These are phyloP conservation scores for Aspergillus hancockii DNA, from an alignment of 495 filamentous ascomycete species.

Conservation along the genomic window DNA sequence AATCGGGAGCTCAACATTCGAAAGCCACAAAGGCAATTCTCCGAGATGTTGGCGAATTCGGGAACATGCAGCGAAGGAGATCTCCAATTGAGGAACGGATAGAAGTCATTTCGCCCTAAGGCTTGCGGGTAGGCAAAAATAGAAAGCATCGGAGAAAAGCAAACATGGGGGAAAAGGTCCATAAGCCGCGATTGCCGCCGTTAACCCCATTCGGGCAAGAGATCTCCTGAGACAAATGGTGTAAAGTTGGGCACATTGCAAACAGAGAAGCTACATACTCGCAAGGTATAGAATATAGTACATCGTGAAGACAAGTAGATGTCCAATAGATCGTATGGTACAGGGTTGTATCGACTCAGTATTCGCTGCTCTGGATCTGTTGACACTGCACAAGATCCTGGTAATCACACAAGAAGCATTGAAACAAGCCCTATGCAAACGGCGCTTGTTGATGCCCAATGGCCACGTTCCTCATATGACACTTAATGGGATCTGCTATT, in stretches of 20 bases:
- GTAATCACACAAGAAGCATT: slow-evolving; percentile 35
- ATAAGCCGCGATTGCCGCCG: slow-evolving; percentile 2
- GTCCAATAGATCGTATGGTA: slow-evolving; percentile 27
- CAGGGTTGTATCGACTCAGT: slow-evolving; percentile 20
- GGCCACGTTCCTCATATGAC: slow-evolving; percentile 22
- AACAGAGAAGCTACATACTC: slow-evolving; percentile 49
- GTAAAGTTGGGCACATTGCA: slow-evolving; percentile 4
- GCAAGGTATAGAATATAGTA: slow-evolving; percentile 71
- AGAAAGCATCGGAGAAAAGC: not conserved
- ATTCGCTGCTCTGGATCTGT: slow-evolving; percentile 29
- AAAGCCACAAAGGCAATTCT: slow-evolving; percentile 15
- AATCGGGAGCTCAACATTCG: not conserved
- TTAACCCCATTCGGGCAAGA: not conserved
- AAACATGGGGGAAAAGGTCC: not conserved
- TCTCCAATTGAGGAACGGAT: not conserved
- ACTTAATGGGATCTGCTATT: slow-evolving; percentile 11
- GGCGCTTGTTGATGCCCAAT: slow-evolving; percentile 39
- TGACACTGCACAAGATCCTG: slow-evolving; percentile 33
- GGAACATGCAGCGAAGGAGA: not conserved
- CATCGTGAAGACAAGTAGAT: slow-evolving; percentile 40
- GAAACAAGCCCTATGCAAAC: slow-evolving; percentile 24
- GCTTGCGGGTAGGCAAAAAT: not conserved
- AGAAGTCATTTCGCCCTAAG: not conserved
- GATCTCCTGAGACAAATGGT: slow-evolving; percentile 1
- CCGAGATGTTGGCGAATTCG: slow-evolving; percentile 14